Evolutionary conservation across 768 basidiomycete genomes (phyloP).

Genomic region (Boletellus sp.): DNA sequence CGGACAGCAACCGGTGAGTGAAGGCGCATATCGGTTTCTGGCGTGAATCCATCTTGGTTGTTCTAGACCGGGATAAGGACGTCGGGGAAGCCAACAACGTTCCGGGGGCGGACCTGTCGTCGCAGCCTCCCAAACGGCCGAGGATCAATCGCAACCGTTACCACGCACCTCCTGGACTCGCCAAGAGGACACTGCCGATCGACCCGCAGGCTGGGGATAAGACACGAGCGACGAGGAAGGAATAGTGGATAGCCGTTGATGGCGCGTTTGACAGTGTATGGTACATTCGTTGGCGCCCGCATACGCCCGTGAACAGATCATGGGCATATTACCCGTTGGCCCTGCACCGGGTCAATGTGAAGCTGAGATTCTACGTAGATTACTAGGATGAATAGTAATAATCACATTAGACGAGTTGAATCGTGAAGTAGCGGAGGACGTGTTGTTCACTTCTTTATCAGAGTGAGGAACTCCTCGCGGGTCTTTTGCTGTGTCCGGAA

Average conservation of each 20-base stretch:
- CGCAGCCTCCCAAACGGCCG: constrained; percentile 55
- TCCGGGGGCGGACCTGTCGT: constrained; percentile 35
- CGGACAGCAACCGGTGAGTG: constrained; percentile 62
- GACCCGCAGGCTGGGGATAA: constrained; percentile 61
- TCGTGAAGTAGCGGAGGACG: constrained; percentile 28
- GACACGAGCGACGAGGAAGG: constrained; percentile 50
- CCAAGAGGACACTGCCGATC: constrained; percentile 57
- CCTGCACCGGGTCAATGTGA: constrained; percentile 7
- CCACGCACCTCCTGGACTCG: constrained; percentile 40
- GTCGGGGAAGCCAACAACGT: constrained; percentile 35
- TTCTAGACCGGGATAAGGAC: constrained; percentile 64
- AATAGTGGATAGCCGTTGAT: constrained; percentile 34
- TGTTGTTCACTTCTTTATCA: constrained; percentile 52
- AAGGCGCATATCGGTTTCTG: background rate
- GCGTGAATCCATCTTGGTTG: constrained; percentile 3
- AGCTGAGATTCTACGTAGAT: constrained; percentile 12
- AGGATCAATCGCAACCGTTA: constrained; percentile 57
- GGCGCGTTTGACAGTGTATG: constrained; percentile 6
- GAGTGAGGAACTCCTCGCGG: constrained; percentile 90
- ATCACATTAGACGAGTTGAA: constrained; percentile 45
- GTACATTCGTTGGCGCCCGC: background rate
- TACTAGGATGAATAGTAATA: constrained; percentile 22
- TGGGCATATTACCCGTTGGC: constrained; percentile 17
- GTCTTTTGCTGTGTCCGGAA: constrained; percentile 99
- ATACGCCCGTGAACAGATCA: too few relatives aligned